Percentiles rank a stretch among this genome's conserved stretches.
phyloP scores from a whole-genome alignment of 352 stramenopile genomes.

The Phytophthora capsici region DNA sequence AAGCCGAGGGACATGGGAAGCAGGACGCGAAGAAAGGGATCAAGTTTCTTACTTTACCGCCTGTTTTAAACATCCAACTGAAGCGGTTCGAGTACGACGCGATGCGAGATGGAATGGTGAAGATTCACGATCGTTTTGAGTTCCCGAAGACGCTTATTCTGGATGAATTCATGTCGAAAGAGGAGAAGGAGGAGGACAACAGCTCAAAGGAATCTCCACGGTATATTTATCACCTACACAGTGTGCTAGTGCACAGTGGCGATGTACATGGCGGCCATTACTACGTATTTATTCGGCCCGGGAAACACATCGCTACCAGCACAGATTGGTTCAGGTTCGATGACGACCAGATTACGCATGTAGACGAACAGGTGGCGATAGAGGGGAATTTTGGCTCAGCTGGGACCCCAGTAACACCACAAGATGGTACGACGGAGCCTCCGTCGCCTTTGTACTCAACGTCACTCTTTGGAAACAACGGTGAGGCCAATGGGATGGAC shows the following conservation, averaged over 20 bases:
- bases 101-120: constrained; percentile 88
- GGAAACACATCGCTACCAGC: constrained; percentile 66
- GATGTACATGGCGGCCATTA: constrained; percentile 90
- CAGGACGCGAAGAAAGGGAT: constrained; percentile 92
- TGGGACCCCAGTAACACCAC: constrained; percentile 18
- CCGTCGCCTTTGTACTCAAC: constrained; percentile 65
- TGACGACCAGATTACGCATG: constrained; percentile 83
- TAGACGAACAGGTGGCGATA: constrained; percentile 73
- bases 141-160: constrained; percentile 81
- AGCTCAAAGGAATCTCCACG: constrained; percentile 18
- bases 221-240: constrained; percentile 84
- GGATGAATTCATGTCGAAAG: constrained; percentile 59
- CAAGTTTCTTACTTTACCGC: constrained; percentile 85
- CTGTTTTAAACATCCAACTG: constrained; percentile 93
- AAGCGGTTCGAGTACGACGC: constrained; percentile 92
- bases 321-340: constrained; percentile 86
- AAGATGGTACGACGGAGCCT: constrained; percentile 27
- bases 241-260: constrained; percentile 85
- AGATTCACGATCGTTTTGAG: constrained; percentile 90
- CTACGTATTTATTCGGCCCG: constrained; percentile 90
- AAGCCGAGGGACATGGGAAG: constrained; percentile 88
- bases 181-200: constrained; percentile 4
- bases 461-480: constrained; percentile 39
- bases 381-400: constrained; percentile 82
- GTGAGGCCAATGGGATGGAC: constrained; percentile 34